phyloP scores from a whole-genome alignment of 768 basidiomycete species.

The Suillus variegatus region DNA sequence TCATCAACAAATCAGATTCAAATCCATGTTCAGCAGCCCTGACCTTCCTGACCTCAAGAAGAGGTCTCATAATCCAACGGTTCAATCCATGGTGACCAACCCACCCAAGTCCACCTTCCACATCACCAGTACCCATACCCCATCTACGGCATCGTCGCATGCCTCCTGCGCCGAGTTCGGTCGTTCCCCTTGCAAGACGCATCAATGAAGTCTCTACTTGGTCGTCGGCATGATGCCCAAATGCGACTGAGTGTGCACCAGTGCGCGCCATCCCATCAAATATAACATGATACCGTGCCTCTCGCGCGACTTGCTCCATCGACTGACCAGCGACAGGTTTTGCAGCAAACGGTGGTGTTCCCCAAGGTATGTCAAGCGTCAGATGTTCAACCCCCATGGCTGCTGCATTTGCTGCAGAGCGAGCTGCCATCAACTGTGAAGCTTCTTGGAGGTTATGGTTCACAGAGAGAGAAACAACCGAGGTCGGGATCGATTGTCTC shows the following conservation, averaged over 20 bases:
- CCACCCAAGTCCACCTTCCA: constrained; percentile 36
- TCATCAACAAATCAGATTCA: constrained; percentile 8
- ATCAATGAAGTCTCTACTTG: constrained; percentile 82
- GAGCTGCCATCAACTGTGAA: constrained; percentile 56
- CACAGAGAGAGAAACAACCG: constrained; percentile 60
- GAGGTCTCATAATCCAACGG: constrained; percentile 71
- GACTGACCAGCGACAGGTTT: constrained; percentile 40
- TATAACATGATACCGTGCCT: constrained; percentile 56
- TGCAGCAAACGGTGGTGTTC: constrained; percentile 47
- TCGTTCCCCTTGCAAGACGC: constrained; percentile 61
- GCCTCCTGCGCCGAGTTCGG: constrained; percentile 58
- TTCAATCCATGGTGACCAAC: constrained; percentile 60
- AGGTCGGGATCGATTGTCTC: constrained; percentile 19
- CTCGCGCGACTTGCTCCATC: constrained; percentile 59
- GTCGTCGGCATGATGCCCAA: constrained; percentile 82
- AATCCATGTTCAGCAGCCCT: constrained; percentile 3
- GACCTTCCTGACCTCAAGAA: constrained; percentile 72
- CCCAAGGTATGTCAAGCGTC: constrained; percentile 59
- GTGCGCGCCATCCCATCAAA: constrained; percentile 46
- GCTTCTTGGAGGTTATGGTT: constrained; percentile 68
- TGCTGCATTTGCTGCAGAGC: constrained; percentile 44
- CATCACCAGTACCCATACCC: constrained; percentile 66
- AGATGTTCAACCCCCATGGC: constrained; percentile 47
- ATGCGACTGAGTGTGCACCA: constrained; percentile 48
- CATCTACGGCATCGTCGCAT: constrained; percentile 70